phyloP scores from a whole-genome alignment of 768 basidiomycete species.

The Boletus vermiculosoides region DNA sequence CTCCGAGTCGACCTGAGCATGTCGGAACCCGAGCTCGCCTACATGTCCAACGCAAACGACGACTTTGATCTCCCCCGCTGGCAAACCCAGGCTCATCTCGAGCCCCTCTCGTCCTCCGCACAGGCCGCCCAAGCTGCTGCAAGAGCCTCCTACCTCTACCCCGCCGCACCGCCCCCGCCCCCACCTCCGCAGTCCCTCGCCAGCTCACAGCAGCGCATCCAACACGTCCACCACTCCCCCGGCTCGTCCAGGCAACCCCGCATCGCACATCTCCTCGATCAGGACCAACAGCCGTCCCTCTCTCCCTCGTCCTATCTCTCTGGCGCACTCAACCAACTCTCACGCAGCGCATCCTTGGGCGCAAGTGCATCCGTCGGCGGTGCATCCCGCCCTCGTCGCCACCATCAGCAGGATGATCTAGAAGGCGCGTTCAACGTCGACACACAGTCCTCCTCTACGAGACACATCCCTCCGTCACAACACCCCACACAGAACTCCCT shows the following conservation, averaged over 20 bases:
- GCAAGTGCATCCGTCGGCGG: constrained; percentile 39
- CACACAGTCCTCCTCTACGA: constrained; percentile 20
- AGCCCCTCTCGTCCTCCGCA: constrained; percentile 54
- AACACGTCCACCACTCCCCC: constrained; percentile 48
- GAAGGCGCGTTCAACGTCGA: constrained; percentile 51
- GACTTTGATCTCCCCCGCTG: constrained; percentile 70
- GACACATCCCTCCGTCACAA: constrained; percentile 33
- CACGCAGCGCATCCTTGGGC: constrained; percentile 68
- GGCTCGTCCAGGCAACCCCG: constrained; percentile 54
- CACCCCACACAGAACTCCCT: constrained; percentile 46
- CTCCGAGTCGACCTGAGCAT: constrained; percentile 35
- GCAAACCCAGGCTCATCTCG: constrained; percentile 46
- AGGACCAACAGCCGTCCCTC: constrained; percentile 49
- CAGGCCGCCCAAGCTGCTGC: constrained; percentile 53
- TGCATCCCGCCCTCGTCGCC: constrained; percentile 55
- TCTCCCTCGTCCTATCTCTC: constrained; percentile 50
- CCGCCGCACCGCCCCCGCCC: constrained; percentile 39
- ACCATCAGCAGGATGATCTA: constrained; percentile 68
- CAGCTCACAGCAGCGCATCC: constrained; percentile 45
- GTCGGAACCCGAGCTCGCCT: constrained; percentile 73
- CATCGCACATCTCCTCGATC: constrained; percentile 64
- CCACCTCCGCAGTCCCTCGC: constrained; percentile 47
- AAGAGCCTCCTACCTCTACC: constrained; percentile 54
- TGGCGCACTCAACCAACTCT: constrained; percentile 50
- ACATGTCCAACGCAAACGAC: constrained; percentile 78